Percentiles rank a stretch among this genome's conserved stretches.
Conservation (phyloP, 2,329 filamentous ascomycete genomes). For the Sporothrix inflata region DNA sequence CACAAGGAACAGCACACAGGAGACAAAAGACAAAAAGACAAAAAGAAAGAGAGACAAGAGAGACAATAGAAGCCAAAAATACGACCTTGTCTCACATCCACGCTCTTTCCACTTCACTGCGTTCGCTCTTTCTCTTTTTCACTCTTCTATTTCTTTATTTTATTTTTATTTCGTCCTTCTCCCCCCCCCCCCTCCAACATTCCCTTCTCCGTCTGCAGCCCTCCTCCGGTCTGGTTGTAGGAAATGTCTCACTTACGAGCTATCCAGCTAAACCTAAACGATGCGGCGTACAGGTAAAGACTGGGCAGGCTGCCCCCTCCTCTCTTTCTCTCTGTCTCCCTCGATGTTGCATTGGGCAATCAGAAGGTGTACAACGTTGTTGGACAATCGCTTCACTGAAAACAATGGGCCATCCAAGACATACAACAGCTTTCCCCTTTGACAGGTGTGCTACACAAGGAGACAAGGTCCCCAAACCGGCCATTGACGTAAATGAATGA, state of each 20-base stretch:
- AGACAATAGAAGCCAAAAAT: neutral
- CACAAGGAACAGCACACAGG: neutral
- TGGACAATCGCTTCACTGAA: neutral
- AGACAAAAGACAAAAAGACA: neutral
- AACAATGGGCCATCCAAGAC: constrained; percentile 12
- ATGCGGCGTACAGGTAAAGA: neutral
- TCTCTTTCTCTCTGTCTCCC: neutral
- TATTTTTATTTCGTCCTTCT: neutral
- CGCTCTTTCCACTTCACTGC: neutral
- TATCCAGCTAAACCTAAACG: neutral
- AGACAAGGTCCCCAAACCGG: neutral
- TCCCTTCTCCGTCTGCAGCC: neutral
- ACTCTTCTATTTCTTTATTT: neutral
- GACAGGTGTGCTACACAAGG: neutral
- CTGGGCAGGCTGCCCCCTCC: neutral
- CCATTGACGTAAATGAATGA: neutral
- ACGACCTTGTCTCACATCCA: neutral
- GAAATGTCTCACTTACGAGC: constrained; percentile 7
- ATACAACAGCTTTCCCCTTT: neutral
- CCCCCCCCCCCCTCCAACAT: neutral
- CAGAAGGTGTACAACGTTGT: too few relatives aligned
- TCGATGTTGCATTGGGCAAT: neutral
- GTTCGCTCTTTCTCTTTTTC: neutral
- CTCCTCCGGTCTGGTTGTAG: constrained; percentile 4
- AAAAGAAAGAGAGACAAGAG: neutral